Evolutionary conservation across 116 monocot genomes (phyloP).

Genomic region (Dioscorea cayenensis): DNA sequence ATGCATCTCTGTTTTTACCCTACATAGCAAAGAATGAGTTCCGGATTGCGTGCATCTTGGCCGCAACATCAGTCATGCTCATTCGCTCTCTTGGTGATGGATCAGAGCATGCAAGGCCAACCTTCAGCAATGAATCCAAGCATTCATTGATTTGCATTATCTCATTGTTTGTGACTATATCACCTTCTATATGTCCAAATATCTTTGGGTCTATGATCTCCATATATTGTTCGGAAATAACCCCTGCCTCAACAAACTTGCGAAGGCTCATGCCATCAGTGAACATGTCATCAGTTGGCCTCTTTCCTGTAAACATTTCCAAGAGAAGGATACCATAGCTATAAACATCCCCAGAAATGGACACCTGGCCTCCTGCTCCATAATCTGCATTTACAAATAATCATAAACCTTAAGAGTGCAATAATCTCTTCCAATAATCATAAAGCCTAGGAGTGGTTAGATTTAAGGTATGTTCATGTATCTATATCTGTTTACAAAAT

Average conservation of each 20-base stretch:
- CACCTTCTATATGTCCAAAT: not conserved
- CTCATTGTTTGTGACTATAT: not conserved
- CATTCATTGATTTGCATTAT: not conserved
- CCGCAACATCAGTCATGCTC: not conserved
- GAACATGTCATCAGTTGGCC: constrained; percentile 21
- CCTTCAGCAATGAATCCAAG: constrained; percentile 8
- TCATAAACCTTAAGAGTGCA: not conserved
- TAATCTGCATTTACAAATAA: constrained; percentile 11
- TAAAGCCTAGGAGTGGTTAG: not conserved
- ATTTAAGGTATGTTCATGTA: not conserved
- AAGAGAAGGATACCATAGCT: constrained; percentile 28
- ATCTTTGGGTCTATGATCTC: constrained; percentile 14
- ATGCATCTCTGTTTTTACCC: not conserved
- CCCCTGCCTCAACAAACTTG: constrained; percentile 4
- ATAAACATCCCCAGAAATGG: constrained; percentile 22
- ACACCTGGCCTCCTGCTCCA: constrained; percentile 3
- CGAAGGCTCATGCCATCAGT: constrained; percentile 15
- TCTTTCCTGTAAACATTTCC: constrained; percentile 32
- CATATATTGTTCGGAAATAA: constrained; percentile 9
- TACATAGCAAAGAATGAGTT: not conserved
- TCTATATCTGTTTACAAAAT: no score
- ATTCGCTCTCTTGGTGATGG: constrained; percentile 13
- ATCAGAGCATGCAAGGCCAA: constrained; percentile 24
- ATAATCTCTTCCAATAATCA: not conserved
- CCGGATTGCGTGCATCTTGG: not conserved